Conservation (phyloP, 495 filamentous ascomycete species). For the Neurospora intermedia region DNA sequence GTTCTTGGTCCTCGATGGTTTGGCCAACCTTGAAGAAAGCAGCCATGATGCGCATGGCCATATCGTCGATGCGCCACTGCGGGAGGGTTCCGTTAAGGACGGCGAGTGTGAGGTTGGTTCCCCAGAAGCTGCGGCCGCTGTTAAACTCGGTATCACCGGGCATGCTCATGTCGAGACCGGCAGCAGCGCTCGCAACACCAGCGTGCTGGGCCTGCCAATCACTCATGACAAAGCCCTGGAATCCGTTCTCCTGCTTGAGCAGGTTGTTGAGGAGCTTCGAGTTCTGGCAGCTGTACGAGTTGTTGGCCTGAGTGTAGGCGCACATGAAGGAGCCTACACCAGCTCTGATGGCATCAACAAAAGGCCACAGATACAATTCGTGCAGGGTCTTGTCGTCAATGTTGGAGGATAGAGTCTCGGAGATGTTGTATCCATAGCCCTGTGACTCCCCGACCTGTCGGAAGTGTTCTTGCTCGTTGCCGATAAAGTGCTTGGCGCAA, state of each 20-base stretch:
- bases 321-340: constrained; percentile 88
- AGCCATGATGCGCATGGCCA: constrained; percentile 86
- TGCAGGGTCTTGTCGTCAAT: constrained; percentile 92
- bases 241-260: constrained; percentile 84
- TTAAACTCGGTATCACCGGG: constrained; percentile 76
- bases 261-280: constrained; percentile 69
- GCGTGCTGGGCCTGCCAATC: constrained; percentile 85
- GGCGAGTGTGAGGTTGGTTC: constrained; percentile 69
- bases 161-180: constrained; percentile 93
- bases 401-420: constrained; percentile 62
- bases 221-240: constrained; percentile 89
- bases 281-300: constrained; percentile 77
- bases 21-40: constrained; percentile 85
- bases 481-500: constrained; percentile 72
- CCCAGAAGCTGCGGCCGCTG: constrained; percentile 68
- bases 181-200: constrained; percentile 65
- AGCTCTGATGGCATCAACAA: constrained; percentile 31
- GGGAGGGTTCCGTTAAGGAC: constrained; percentile 88
- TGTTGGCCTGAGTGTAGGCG: constrained; percentile 87
- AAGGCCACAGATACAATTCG: constrained; percentile 79
- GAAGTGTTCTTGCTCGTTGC: constrained; percentile 74
- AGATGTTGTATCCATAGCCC: constrained; percentile 53
- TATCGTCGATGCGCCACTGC: constrained; percentile 85
- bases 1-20: constrained; percentile 42
- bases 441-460: constrained; percentile 57